Conservation (phyloP, 1,139 yeast genomes). For the Candida tetrigidarum region DNA sequence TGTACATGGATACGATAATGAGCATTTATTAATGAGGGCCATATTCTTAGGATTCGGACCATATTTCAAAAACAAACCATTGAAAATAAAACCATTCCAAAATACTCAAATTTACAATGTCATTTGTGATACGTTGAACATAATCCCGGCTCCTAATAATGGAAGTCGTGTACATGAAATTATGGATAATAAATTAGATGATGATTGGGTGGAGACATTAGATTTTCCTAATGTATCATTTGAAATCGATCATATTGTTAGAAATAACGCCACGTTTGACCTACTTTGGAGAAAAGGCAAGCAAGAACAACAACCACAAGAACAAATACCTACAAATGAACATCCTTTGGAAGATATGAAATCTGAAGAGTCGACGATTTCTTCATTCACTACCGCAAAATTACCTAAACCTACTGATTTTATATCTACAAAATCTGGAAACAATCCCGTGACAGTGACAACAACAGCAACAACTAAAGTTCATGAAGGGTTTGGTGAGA, state of each 20-base stretch:
- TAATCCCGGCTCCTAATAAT: constrained; percentile 62
- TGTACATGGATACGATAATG: constrained; percentile 82
- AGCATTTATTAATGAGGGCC: constrained; percentile 81
- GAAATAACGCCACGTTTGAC: constrained; percentile 57
- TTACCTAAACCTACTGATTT: constrained; percentile 44
- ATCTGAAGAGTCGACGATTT: constrained; percentile 28
- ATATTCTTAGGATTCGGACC: constrained; percentile 84
- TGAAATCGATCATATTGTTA: constrained; percentile 47
- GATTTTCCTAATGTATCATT: constrained; percentile 64
- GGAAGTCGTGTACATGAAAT: constrained; percentile 47
- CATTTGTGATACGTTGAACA: constrained; percentile 66
- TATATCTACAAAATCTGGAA: constrained; percentile 12
- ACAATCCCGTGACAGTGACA: constrained; percentile 4
- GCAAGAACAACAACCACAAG: not conserved
- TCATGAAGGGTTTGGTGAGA: constrained; percentile 23
- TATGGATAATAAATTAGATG: constrained; percentile 37
- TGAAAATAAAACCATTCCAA: constrained; percentile 62
- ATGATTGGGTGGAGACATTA: constrained; percentile 57
- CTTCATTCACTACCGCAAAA: constrained; percentile 24
- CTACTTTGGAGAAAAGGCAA: constrained; percentile 36
- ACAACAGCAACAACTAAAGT: constrained; percentile 12
- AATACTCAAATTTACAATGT: constrained; percentile 78
- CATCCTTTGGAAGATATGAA: constrained; percentile 31
- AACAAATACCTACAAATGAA: constrained; percentile 22
- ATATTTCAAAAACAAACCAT: constrained; percentile 48